Conservation (phyloP, 306 rosid genomes). For the Ammopiptanthus mongolicus region DNA sequence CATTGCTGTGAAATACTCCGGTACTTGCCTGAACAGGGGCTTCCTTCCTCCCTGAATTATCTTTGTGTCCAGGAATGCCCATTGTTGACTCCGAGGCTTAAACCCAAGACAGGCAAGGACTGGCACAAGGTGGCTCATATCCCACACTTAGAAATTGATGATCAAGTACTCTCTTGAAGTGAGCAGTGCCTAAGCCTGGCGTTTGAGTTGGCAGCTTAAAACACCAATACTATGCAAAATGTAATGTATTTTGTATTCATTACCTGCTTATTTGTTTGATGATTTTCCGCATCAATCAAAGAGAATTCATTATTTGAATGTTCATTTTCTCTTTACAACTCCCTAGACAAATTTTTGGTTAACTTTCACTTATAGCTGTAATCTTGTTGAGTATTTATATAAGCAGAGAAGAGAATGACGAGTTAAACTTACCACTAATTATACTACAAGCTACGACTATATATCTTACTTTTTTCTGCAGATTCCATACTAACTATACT, state of each 20-base stretch:
- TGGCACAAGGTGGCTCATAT: background rate
- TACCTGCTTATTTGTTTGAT: background rate
- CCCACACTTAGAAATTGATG: background rate
- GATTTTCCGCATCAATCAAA: background rate
- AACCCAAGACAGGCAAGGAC: background rate
- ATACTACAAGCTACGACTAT: background rate
- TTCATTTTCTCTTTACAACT: background rate
- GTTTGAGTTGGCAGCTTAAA: background rate
- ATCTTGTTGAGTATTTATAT: background rate
- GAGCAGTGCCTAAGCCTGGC: background rate
- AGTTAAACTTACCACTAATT: background rate
- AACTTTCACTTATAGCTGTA: background rate
- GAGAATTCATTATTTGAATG: background rate
- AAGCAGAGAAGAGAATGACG: background rate
- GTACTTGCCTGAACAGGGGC: slow-evolving; percentile 1
- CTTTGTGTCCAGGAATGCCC: background rate
- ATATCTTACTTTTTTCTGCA: background rate
- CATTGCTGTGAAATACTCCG: background rate
- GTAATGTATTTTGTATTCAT: background rate
- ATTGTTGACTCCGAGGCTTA: background rate
- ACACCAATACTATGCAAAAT: background rate
- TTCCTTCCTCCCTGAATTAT: slow-evolving; percentile 3
- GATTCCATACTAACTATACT: background rate
- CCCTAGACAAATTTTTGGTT: background rate
- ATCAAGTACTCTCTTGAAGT: background rate